Percentiles rank a stretch among this genome's conserved stretches.
Conservation (phyloP, 768 basidiomycete genomes). For the Harrya chromipes region DNA sequence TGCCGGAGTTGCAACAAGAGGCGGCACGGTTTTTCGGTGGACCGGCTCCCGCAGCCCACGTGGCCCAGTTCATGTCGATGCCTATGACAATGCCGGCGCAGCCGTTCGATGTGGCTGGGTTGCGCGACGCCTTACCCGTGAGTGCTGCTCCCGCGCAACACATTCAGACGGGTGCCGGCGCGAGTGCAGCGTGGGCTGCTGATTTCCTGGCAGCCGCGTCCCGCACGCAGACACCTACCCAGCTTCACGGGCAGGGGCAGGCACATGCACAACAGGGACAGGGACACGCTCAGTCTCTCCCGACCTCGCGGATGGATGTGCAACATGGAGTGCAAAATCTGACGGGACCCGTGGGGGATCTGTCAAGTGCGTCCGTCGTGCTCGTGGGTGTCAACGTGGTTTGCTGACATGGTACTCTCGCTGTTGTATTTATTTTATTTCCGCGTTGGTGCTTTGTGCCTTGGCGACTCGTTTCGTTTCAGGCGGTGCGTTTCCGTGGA, state of each 20-base stretch:
- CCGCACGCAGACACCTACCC: background rate
- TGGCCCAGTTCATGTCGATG: slow-evolving; percentile 3
- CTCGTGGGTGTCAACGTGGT: background rate
- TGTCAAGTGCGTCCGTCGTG: slow-evolving; percentile 17
- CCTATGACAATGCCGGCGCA: slow-evolving; percentile 30
- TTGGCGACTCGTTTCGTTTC: slow-evolving; percentile 1
- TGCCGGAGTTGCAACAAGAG: slow-evolving; percentile 53
- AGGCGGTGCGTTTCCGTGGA: slow-evolving; percentile 42
- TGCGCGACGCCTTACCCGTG: slow-evolving; percentile 23
- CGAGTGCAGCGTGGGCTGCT: slow-evolving; percentile 50
- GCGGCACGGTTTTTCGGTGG: slow-evolving; percentile 66
- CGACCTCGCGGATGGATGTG: slow-evolving; percentile 8
- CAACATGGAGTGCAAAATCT: slow-evolving; percentile 12
- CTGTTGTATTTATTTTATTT: background rate
- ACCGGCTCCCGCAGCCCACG: slow-evolving; percentile 28
- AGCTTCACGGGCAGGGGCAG: background rate
- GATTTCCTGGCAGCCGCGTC: slow-evolving; percentile 45
- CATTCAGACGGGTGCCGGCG: slow-evolving; percentile 16
- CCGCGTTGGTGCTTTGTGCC: background rate
- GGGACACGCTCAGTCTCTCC: slow-evolving; percentile 1
- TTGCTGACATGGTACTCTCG: slow-evolving; percentile 1
- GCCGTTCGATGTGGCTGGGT: slow-evolving; percentile 57
- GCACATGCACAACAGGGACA: slow-evolving; percentile 15
- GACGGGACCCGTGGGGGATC: slow-evolving; percentile 1
- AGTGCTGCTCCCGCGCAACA: slow-evolving; percentile 7